Evolutionary conservation across 768 basidiomycete genomes (phyloP).

Genomic region (Galerina marginata): DNA sequence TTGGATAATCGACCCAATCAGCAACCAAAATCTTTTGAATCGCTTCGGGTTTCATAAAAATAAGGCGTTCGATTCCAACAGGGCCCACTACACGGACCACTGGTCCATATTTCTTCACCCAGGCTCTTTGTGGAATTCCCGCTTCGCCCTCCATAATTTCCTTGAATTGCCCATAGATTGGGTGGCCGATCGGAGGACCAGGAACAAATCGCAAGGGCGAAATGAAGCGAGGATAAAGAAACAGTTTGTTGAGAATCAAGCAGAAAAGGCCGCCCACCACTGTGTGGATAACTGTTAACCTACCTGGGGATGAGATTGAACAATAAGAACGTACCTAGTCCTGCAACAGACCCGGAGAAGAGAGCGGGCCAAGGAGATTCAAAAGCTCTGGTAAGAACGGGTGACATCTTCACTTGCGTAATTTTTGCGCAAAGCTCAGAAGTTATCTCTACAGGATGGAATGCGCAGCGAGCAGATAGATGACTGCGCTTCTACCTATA

Average conservation of each 20-base stretch:
- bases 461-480: background rate
- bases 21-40: slow-evolving; percentile 48
- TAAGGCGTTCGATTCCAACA: slow-evolving; percentile 49
- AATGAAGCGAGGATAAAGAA: slow-evolving; percentile 34
- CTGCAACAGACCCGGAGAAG: background rate
- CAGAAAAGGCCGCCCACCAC: slow-evolving; percentile 9
- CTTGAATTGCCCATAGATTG: slow-evolving; percentile 43
- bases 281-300: background rate
- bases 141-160: slow-evolving; percentile 43
- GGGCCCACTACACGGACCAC: slow-evolving; percentile 51
- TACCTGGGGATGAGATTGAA: background rate
- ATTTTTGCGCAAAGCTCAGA: background rate
- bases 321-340: slow-evolving; percentile 1
- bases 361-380: slow-evolving; percentile 9
- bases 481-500: background rate
- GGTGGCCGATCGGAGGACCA: slow-evolving; percentile 32
- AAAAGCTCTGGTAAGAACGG: background rate
- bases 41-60: slow-evolving; percentile 50
- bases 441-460: background rate
- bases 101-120: slow-evolving; percentile 51
- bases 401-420: slow-evolving; percentile 11
- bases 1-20: slow-evolving; percentile 53
- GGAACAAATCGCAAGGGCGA: slow-evolving; percentile 35
- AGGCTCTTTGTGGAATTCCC: slow-evolving; percentile 49
- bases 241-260: slow-evolving; percentile 29